phyloP scores from a whole-genome alignment of 257 asterid genomes.

The Henckelia pumila region DNA sequence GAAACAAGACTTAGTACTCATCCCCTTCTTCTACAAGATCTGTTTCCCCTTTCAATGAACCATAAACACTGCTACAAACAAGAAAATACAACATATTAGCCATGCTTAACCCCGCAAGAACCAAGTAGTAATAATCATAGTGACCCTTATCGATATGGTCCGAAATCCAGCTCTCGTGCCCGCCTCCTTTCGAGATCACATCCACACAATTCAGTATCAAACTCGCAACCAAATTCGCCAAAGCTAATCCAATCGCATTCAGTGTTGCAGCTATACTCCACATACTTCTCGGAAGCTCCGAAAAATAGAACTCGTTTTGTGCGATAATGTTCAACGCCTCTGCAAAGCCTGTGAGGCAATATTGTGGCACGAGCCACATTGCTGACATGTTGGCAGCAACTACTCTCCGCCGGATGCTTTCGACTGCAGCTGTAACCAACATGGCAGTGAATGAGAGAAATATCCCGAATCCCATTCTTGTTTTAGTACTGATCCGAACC shows the following conservation, averaged over 20 bases:
- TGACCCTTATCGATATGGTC: conserved; percentile 59
- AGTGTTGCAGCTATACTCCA: conserved; percentile 61
- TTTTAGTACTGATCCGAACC: conserved; percentile 31
- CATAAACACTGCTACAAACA: conserved; percentile 49
- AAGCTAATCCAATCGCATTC: conserved; percentile 33
- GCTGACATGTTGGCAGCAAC: conserved; percentile 46
- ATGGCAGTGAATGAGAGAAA: conserved; percentile 48
- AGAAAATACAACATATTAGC: conserved; percentile 51
- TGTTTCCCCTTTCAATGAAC: conserved; percentile 34
- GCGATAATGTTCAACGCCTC: conserved; percentile 51
- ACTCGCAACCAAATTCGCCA: conserved; percentile 56
- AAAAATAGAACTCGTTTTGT: conserved; percentile 60
- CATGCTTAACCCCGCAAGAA: conserved; percentile 55
- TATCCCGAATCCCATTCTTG: conserved; percentile 65
- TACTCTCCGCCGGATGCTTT: conserved; percentile 40
- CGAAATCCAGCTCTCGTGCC: conserved; percentile 57
- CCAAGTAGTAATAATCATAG: conserved; percentile 60
- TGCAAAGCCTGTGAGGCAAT: conserved; percentile 50
- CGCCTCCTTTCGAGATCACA: conserved; percentile 37
- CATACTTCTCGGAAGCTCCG: conserved; percentile 69
- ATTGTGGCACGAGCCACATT: conserved; percentile 67
- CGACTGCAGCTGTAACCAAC: conserved; percentile 49
- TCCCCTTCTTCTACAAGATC: conserved; percentile 21
- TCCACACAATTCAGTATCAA: conserved; percentile 42
- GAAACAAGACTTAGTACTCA: neutral